Conservation (phyloP, 2,329 filamentous ascomycete species). For the Xylariaceae sp. region DNA sequence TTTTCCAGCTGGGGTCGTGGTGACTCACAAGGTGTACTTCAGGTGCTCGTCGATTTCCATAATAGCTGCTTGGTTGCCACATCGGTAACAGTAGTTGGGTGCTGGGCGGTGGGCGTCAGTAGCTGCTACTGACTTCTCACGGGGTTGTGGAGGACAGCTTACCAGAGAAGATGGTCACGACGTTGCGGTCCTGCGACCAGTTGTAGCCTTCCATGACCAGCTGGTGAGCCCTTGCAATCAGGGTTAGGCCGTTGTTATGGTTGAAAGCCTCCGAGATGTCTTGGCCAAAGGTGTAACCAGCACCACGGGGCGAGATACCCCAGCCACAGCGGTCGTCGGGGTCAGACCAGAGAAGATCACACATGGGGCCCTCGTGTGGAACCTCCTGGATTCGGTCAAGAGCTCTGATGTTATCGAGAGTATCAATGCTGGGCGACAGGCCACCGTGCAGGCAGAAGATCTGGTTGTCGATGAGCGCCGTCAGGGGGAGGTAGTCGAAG, state of each 20-base stretch:
- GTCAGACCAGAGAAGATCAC: slow-evolving; percentile 95
- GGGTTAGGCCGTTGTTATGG: slow-evolving; percentile 93
- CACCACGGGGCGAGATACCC: slow-evolving; percentile 91
- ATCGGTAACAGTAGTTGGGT: slow-evolving; percentile 96
- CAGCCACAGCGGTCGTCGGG: slow-evolving; percentile 94
- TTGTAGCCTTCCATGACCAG: slow-evolving; percentile 99
- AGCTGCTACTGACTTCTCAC: neutral
- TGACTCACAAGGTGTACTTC: slow-evolving; percentile 95
- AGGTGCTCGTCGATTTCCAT: slow-evolving; percentile 99
- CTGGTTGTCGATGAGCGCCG: slow-evolving; percentile 96
- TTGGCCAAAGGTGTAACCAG: slow-evolving; percentile 91
- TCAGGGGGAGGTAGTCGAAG: slow-evolving; percentile 96
- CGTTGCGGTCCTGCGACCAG: slow-evolving; percentile 97
- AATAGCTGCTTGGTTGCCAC: slow-evolving; percentile 98
- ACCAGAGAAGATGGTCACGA: slow-evolving; percentile 98
- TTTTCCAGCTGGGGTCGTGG: neutral
- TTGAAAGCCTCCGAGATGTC: slow-evolving; percentile 99
- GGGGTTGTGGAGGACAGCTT: too few relatives aligned
- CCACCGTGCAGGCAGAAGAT: slow-evolving; percentile 98
- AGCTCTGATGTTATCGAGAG: slow-evolving; percentile 88
- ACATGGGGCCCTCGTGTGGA: slow-evolving; percentile 96
- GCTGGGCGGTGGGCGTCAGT: slow-evolving; percentile 35
- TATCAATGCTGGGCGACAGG: slow-evolving; percentile 91
- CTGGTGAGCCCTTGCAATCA: slow-evolving; percentile 95
- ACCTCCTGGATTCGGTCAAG: slow-evolving; percentile 97